Conservation (phyloP, 1,284 basidiomycete genomes). For the Malassezia sympodialis region DNA sequence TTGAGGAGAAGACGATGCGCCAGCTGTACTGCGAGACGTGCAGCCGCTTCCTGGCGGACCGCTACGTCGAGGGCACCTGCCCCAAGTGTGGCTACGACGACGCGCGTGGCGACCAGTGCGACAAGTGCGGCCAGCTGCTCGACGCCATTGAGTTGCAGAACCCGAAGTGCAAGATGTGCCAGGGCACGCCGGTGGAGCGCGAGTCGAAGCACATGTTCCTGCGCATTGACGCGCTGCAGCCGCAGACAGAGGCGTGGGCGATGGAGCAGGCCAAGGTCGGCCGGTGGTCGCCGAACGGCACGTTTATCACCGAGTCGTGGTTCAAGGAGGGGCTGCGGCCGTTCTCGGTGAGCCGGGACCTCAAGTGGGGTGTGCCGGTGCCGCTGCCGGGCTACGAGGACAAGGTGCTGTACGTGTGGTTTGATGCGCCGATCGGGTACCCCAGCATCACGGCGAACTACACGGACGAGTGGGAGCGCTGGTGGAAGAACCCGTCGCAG, state of each 20-base stretch:
- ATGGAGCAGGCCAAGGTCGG: conserved; percentile 67
- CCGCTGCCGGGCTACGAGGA: conserved; percentile 72
- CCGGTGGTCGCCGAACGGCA: conserved; percentile 83
- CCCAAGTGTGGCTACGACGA: conserved; percentile 54
- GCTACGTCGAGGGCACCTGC: conserved; percentile 46
- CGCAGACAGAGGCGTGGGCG: conserved; percentile 79
- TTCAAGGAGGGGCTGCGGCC: conserved; percentile 76
- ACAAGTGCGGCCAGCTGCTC: conserved; percentile 80
- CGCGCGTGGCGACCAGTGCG: conserved; percentile 96
- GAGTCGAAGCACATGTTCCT: conserved; percentile 88
- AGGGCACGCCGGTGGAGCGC: conserved; percentile 59
- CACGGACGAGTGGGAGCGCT: conserved; percentile 85
- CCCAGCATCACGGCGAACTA: conserved; percentile 94
- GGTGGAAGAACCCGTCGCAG: conserved; percentile 92
- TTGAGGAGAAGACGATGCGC: conserved; percentile 42
- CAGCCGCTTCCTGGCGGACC: conserved; percentile 44
- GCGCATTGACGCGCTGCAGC: conserved; percentile 72
- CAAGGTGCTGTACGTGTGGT: conserved; percentile 92
- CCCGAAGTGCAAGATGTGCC: conserved; percentile 81
- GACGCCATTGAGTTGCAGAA: conserved; percentile 82
- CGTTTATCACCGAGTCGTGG: conserved; percentile 82
- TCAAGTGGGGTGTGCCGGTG: conserved; percentile 93
- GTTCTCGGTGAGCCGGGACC: conserved; percentile 83
- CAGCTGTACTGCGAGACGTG: conserved; percentile 43
- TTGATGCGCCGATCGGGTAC: conserved; percentile 95